phyloP scores from a whole-genome alignment of 2,329 filamentous ascomycete species.

The Fusarium metavorans region DNA sequence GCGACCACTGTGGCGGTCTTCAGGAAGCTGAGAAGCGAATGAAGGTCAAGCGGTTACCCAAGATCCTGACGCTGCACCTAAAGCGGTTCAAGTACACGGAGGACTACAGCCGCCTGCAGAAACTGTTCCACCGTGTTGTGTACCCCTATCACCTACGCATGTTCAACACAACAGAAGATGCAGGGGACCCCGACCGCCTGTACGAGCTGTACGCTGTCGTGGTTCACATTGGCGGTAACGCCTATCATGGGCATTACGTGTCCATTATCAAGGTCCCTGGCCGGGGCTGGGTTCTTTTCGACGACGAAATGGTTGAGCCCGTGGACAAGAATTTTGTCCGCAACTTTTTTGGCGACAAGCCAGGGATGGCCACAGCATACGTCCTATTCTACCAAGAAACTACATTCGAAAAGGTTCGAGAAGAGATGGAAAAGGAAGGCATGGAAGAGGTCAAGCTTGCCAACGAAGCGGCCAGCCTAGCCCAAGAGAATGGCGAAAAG shows the following conservation, averaged over 20 bases:
- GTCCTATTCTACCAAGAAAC: conserved; percentile 98
- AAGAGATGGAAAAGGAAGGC: conserved; percentile 87
- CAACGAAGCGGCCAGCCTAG: conserved; percentile 67
- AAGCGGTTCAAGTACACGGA: conserved; percentile 99
- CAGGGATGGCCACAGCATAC: conserved; percentile 92
- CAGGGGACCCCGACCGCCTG: conserved; percentile 89
- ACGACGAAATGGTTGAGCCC: conserved; percentile 98
- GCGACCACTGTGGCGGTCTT: conserved; percentile 94
- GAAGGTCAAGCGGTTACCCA: conserved; percentile 96
- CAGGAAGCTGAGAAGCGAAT: conserved; percentile 99
- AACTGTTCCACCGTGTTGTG: conserved; percentile 95
- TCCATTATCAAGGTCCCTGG: conserved; percentile 98
- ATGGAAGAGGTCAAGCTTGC: conserved; percentile 70
- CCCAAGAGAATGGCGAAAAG: conserved; percentile 60
- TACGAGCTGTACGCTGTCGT: conserved; percentile 98
- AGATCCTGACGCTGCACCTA: conserved; percentile 90
- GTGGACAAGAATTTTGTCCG: conserved; percentile 96
- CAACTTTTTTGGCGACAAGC: conserved; percentile 96
- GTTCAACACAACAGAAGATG: conserved; percentile 97
- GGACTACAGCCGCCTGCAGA: conserved; percentile 91
- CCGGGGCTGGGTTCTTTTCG: conserved; percentile 94
- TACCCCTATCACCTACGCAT: conserved; percentile 97
- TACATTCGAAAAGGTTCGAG: conserved; percentile 73
- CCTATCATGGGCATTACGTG: conserved; percentile 97
- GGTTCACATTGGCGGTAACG: conserved; percentile 95